phyloP scores from a whole-genome alignment of 805 yeast species.

The Kodamaea kaohsiungensis region DNA sequence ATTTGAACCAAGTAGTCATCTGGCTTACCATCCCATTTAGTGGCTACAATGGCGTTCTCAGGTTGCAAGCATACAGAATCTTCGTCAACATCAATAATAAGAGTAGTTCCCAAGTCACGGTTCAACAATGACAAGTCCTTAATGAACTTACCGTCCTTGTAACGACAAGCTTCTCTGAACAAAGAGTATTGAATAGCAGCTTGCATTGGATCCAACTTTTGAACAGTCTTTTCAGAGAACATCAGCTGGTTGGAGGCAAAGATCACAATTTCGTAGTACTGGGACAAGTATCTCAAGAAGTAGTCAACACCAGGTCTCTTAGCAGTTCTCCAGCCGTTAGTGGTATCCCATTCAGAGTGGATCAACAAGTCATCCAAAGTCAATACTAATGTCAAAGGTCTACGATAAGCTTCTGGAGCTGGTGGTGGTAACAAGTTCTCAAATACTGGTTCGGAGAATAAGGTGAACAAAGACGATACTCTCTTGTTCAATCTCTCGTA shows the following conservation, averaged over 20 bases:
- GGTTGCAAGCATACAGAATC: conserved; percentile 81
- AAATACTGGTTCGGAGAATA: conserved; percentile 91
- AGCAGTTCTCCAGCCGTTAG: conserved; percentile 97
- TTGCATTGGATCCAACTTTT: conserved; percentile 90
- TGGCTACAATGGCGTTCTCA: conserved; percentile 85
- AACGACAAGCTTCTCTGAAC: conserved; percentile 87
- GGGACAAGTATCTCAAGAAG: conserved; percentile 90
- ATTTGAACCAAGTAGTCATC: conserved; percentile 78
- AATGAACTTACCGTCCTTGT: conserved; percentile 83
- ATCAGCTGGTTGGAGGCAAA: conserved; percentile 85
- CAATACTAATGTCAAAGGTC: conserved; percentile 88
- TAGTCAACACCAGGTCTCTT: conserved; percentile 98
- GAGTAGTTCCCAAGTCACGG: conserved; percentile 82
- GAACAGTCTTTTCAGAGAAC: conserved; percentile 80
- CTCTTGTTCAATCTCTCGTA: conserved; percentile 72
- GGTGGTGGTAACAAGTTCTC: conserved; percentile 94
- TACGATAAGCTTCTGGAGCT: conserved; percentile 84
- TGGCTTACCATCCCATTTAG: conserved; percentile 83
- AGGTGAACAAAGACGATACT: conserved; percentile 70
- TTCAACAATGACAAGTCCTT: conserved; percentile 89
- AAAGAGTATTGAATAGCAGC: conserved; percentile 85
- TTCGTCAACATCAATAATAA: conserved; percentile 76
- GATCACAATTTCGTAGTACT: conserved; percentile 92
- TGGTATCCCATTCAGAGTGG: conserved; percentile 89
- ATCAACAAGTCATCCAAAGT: conserved; percentile 87